Evolutionary conservation across 2,329 filamentous ascomycete genomes (phyloP), one percentile per base, ranked within the genome.

Genomic region (Cladosporium oxysporum): DNA sequence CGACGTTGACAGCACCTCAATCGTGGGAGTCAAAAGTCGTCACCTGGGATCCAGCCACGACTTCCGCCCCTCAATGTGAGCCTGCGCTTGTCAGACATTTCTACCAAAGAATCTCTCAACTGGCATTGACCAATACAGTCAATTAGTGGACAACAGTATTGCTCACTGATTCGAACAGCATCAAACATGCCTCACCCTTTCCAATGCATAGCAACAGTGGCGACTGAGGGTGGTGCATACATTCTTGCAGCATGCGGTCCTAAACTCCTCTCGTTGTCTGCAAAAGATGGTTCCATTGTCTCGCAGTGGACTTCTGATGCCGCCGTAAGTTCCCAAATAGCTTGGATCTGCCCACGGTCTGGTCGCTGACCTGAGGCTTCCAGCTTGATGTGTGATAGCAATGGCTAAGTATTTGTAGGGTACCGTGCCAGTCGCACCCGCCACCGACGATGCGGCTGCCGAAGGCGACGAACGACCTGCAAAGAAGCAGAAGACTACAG

Each of bases 221-320:
- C n/a, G 60, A 47, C 44, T 44, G 69, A 68, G 31, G 50, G 58
- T 37, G 68, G 73, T 16, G 77, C 83, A 70, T 78, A 90, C 23
- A 77, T 97, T 21, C 84, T 96, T 71, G 91, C 90, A 44, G 91
- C 91, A 29, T 88, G 88, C 67, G 92, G 91, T 16, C 85, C 89
- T 58, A 86, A 84, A 71, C 86, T 97, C 63, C 85, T 91, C 73
- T 86, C 87, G 2, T 90, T 92, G 76, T 83, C 83, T 73, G 79
- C 88, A 7, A 73, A 80, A n/a, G 82, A 86, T 67, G 86, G 88
- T 35, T 78, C 80, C 58, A 80, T 87, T 61, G 76, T 91, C 21
- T 87, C 85, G 52, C 81, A 83, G 73, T 93, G 90, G 90, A 80
- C 82, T 67, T 77, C 67, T 63, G 69, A 72, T 53, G 70, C 66